Base-by-base conservation (phyloP, 345 rosid species). In the Brassica juncea region DNA sequence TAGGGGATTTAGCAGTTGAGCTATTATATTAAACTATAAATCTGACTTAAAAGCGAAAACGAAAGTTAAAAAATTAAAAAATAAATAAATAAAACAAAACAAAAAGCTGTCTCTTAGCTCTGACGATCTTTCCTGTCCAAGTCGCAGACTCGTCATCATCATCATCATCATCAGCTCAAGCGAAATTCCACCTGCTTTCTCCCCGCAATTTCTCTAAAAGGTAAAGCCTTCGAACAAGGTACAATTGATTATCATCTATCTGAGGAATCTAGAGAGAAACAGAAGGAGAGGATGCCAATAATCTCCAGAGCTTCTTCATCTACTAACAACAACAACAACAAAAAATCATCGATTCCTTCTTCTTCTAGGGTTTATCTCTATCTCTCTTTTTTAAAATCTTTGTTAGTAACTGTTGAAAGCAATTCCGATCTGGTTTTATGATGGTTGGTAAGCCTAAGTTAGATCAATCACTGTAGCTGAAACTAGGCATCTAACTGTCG, bases 281-380 rank as follows among this genome's bases (percentile, higher is more conserved):
- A 68, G 57, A 52, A 52, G 57, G 34, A 71, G 73, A 88, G 44
- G 80, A 87, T 89, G 92, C 92, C 89, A 67, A 82, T 86, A 80
- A 88, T 94, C 84, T 85, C 87, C 42, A 92, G 87, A 82, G 93
- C 93, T 69, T 47, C 55, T 47, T 94, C 98, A 58, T 90, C 84
- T 76, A 84, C 83, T 89, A 47, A 47, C 54, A 47, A 47, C 89
- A 47, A 47, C 54, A 47, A 47, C 57, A 9, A 39, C 14, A 42
- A 42, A 5, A 42, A 42, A 3, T 86, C 97, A 67, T 88, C 96
- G 86, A 59, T 92, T 81, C 85, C 91, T 72, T 81, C 83, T 77
- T 81, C 93, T 80, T 83, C 94, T 34, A 86, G 83, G 93, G 97
- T 94, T 66, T 62, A 80, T 59, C 72, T 47, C 60, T 72, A 49